These are phyloP conservation scores for Cyathus striatus DNA, from an alignment of 768 basidiomycete species.

Conservation along the genomic window DNA sequence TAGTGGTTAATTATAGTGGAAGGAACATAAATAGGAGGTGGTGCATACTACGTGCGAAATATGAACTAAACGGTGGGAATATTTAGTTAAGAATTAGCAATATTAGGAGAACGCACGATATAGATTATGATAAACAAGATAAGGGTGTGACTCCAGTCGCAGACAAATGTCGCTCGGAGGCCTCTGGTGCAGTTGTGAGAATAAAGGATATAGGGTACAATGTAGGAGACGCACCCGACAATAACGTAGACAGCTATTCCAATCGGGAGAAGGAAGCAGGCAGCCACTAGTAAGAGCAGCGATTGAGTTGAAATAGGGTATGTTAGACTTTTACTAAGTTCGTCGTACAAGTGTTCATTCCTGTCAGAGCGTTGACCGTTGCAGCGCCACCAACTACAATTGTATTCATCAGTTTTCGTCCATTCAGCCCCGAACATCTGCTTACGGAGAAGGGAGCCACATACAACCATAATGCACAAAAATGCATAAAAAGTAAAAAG, in stretches of 20 bases:
- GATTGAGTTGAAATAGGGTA: too few species aligned
- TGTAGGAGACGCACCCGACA: conserved; percentile 15
- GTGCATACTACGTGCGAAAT: conserved; percentile 24
- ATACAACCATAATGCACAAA: conserved; percentile 45
- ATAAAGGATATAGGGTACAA: neutral
- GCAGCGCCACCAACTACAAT: conserved; percentile 37
- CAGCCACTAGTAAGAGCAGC: conserved; percentile 29
- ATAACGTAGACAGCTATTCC: conserved; percentile 38
- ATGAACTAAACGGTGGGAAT: conserved; percentile 13
- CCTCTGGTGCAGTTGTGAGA: conserved; percentile 18
- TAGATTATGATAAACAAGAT: conserved; percentile 37
- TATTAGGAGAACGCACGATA: conserved; percentile 14
- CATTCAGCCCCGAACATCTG: neutral
- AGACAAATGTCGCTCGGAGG: conserved; percentile 39
- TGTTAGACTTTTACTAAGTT: too few species aligned
- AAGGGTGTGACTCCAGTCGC: conserved; percentile 39
- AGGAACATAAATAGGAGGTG: neutral
- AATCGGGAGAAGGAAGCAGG: conserved; percentile 39
- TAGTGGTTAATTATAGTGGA: neutral
- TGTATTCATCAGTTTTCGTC: neutral
- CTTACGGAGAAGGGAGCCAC: conserved; percentile 43
- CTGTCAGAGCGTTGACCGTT: conserved; percentile 38
- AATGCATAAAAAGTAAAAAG: conserved; percentile 50
- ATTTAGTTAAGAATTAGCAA: conserved; percentile 5
- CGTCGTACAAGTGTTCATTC: conserved; percentile 31